Evolutionary conservation across 1,139 yeast genomes (phyloP), one percentile per base, ranked within the genome.

Genomic region (Saccharomycopsis crataegensis): DNA sequence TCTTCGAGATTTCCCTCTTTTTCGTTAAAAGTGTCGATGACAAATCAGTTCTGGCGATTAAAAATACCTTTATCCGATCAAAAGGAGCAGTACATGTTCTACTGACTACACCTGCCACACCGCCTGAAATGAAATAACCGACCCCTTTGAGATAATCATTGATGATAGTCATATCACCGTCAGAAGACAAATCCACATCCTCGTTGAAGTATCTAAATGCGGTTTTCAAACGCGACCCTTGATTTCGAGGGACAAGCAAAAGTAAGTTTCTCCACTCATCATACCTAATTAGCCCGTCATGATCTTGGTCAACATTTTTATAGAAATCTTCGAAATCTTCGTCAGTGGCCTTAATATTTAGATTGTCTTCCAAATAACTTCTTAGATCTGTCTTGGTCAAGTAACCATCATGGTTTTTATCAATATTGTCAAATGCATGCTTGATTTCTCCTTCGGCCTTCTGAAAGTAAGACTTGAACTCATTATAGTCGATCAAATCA

Each of bases 1-100:
- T 58, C 58, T 72, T 69, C 34, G 80, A 77, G 46, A 82, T 72
- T 53, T 74, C 73, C 51, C 70, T 68, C 62, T 75, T 82, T 7
- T 86, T 79, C 58, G 80, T 82, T 50, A 85, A 68, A 4, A 84
- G 72, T 0, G 88, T 84, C 1, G 90, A 83, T 0, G 86, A 74
- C 51, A 86, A 71, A 61, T 90, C 96, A 0, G 96, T 84, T 66
- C 96, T 79, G 1, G 99, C 98, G 64, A 93, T 93, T 55, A 93
- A 73, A 62, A 88, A 93, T 17, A 93, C 98, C 65, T 93, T 93
- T 32, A 93, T 79, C 67, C 99, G 78, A 67, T 93, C 99, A 62
- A 93, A 88, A 11, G 99, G 99, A 0, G 99, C 99, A 0, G 99
- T 93, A 63, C 95, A 86, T 0, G 98, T 90, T 70, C 99, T 80